phyloP scores from a whole-genome alignment of 2,329 filamentous ascomycete species.

The Fusarium chlamydosporum region DNA sequence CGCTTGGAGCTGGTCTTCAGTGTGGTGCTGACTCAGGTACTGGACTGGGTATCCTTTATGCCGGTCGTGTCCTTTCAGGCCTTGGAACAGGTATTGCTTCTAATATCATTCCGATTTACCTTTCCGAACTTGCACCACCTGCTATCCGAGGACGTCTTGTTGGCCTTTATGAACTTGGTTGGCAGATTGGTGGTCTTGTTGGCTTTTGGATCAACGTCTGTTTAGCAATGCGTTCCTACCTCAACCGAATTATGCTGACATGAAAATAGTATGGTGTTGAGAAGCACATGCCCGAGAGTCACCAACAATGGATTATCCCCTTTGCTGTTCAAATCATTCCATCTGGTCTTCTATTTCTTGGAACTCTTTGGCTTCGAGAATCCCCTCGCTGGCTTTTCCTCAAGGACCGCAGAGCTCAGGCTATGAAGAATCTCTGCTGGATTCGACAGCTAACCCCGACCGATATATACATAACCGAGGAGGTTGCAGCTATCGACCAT shows the following conservation, averaged over 20 bases:
- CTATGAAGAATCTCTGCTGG: constrained; percentile 66
- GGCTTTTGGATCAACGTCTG: constrained; percentile 33
- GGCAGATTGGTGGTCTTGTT: constrained; percentile 26
- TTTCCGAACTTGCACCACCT: constrained; percentile 63
- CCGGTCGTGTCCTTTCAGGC: constrained; percentile 15
- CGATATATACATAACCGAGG: constrained; percentile 60
- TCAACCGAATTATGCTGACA: accelerated
- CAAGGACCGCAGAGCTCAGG: constrained; percentile 66
- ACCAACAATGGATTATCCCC: constrained; percentile 63
- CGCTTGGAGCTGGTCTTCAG: constrained; percentile 67
- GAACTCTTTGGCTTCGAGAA: constrained; percentile 65
- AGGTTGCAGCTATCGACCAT: constrained; percentile 41
- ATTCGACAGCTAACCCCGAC: constrained; percentile 64
- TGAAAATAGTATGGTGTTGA: constrained; percentile 30
- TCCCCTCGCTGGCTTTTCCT: constrained; percentile 73
- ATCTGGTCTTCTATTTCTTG: constrained; percentile 64
- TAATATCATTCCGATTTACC: constrained; percentile 61
- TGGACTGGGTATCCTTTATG: constrained; percentile 19
- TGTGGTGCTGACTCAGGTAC: constrained; percentile 65
- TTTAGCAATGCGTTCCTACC: accelerated
- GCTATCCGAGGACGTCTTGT: constrained; percentile 66
- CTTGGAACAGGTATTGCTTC: constrained; percentile 16
- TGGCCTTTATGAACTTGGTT: constrained; percentile 27
- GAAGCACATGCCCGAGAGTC: constrained; percentile 41
- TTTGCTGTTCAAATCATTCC: constrained; percentile 70